These are phyloP conservation scores for Backusella circina DNA, from an alignment of 192 early-diverging fungal species.

Conservation along the genomic window DNA sequence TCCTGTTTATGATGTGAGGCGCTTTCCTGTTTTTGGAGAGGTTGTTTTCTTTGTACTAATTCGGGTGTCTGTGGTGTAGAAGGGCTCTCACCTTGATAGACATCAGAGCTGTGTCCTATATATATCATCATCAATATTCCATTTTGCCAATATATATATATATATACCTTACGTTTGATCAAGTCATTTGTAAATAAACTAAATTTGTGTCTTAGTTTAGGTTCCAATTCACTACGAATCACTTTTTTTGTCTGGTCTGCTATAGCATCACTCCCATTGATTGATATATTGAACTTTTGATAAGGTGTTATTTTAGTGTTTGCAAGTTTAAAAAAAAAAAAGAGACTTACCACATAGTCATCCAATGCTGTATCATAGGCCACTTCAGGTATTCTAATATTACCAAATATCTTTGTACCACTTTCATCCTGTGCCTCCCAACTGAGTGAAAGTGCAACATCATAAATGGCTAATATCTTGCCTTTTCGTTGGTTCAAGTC, in stretches of 20 bases:
- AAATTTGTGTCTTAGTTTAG: slow-evolving; percentile 59
- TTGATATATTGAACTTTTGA: slow-evolving; percentile 72
- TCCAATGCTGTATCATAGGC: slow-evolving; percentile 83
- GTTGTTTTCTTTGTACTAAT: slow-evolving; percentile 28
- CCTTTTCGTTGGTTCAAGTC: slow-evolving; percentile 96
- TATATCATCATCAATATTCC: too few relatives aligned
- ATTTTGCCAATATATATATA: too few relatives aligned
- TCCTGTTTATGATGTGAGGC: slow-evolving; percentile 14
- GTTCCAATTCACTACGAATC: slow-evolving; percentile 64
- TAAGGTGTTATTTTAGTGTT: too few relatives aligned
- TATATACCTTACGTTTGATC: slow-evolving; percentile 53
- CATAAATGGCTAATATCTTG: slow-evolving; percentile 89
- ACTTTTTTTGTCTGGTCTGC: slow-evolving; percentile 62
- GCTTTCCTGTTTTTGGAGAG: slow-evolving; percentile 17
- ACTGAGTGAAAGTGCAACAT: slow-evolving; percentile 69
- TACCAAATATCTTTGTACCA: slow-evolving; percentile 65
- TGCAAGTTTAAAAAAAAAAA: neutral
- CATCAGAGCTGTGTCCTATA: slow-evolving; percentile 69
- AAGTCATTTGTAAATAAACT: slow-evolving; percentile 66
- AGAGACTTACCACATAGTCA: slow-evolving; percentile 66
- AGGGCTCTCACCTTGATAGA: slow-evolving; percentile 56
- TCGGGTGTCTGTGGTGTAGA: slow-evolving; percentile 35
- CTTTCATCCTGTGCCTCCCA: slow-evolving; percentile 57
- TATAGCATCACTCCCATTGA: slow-evolving; percentile 45
- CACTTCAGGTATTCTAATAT: slow-evolving; percentile 83